Conservation (phyloP, 2,329 filamentous ascomycete species). For the Phaeophleospora eucalypticola region DNA sequence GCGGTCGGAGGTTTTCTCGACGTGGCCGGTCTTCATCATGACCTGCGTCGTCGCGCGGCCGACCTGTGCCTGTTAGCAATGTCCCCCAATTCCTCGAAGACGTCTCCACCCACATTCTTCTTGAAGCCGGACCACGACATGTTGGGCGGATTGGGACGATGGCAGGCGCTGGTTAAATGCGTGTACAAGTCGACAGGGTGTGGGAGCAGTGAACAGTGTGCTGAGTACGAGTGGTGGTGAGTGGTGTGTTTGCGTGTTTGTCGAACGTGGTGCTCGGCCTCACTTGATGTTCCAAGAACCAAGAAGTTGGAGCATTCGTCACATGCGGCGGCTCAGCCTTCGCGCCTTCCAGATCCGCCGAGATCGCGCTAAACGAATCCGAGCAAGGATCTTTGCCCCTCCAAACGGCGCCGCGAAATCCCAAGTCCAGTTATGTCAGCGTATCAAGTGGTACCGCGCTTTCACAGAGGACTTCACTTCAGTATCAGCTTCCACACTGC, state of each 20-base stretch:
- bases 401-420: too few relatives aligned
- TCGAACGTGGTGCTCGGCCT: too few relatives aligned
- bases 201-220: background rate
- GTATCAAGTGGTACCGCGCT: too few relatives aligned
- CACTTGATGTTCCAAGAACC: too few relatives aligned
- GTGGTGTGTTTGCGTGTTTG: background rate
- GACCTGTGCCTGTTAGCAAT: slow-evolving; percentile 83
- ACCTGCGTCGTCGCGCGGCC: slow-evolving; percentile 98
- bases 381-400: background rate
- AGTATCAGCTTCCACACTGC: too few relatives aligned
- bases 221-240: background rate
- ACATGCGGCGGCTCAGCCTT: background rate
- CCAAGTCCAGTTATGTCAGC: too few relatives aligned
- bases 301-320: too few relatives aligned
- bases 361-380: background rate
- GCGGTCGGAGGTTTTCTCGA: slow-evolving; percentile 96
- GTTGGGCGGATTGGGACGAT: slow-evolving; percentile 27
- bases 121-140: slow-evolving; percentile 59
- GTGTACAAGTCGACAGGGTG: slow-evolving; percentile 5
- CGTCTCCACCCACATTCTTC: slow-evolving; percentile 27
- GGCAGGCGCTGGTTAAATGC: background rate
- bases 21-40: slow-evolving; percentile 99
- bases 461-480: too few relatives aligned
- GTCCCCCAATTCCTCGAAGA: background rate
- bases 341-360: background rate